A percentile compares a stretch with the other conserved stretches of the same genome.
Evolutionary conservation across 2,329 filamentous ascomycete genomes (phyloP).

Genomic region (Tolypocladium tundrense): DNA sequence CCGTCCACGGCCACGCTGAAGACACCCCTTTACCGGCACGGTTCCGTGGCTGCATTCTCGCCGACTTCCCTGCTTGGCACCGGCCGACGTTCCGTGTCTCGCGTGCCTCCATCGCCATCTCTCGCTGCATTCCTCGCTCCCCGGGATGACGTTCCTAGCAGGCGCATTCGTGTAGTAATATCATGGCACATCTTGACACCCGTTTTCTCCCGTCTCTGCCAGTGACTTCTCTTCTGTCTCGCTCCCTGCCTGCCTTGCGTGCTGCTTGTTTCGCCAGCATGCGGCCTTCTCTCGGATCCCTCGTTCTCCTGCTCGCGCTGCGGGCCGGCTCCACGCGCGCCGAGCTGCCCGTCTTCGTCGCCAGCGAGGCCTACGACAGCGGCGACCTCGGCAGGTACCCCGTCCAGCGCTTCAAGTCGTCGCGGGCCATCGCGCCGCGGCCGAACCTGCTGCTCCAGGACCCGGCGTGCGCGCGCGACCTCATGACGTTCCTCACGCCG

Average conservation of each 20-base stretch:
- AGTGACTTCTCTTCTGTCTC: background rate
- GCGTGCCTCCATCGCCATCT: background rate
- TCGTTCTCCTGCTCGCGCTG: background rate
- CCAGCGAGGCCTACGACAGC: slow-evolving; percentile 11
- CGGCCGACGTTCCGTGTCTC: background rate
- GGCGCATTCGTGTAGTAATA: background rate
- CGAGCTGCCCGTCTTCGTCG: slow-evolving; percentile 1
- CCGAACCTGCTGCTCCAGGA: slow-evolving; percentile 14
- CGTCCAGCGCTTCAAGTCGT: slow-evolving; percentile 11
- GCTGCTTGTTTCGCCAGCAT: background rate
- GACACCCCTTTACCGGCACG: background rate
- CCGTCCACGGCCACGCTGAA: background rate
- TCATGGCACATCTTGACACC: background rate
- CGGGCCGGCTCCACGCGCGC: background rate
- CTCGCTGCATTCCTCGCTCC: background rate
- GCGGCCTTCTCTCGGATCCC: background rate
- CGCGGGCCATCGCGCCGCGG: slow-evolving; percentile 13
- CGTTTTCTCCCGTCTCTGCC: background rate
- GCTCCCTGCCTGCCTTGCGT: background rate
- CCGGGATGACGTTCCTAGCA: background rate
- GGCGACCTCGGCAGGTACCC: slow-evolving; percentile 13
- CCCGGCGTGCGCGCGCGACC: slow-evolving; percentile 20
- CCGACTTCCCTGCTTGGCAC: background rate
- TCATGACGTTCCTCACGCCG: slow-evolving; percentile 23
- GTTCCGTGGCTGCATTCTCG: background rate